Evolutionary conservation across 2,329 filamentous ascomycete genomes (phyloP).

Genomic region (Phialemoniopsis sp.): DNA sequence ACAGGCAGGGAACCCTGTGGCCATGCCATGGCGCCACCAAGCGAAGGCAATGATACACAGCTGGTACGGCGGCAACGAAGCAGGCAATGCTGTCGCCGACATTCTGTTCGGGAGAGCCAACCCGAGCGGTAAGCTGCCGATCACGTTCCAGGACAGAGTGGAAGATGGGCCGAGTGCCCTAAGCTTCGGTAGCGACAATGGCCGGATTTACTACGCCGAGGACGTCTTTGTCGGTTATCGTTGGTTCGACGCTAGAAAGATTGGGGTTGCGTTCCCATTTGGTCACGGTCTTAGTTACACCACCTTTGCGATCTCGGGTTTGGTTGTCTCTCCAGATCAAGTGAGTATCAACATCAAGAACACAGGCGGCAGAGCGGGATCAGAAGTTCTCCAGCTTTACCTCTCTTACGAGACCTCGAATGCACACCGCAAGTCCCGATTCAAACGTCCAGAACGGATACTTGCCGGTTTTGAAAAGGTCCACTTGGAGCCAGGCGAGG

Average conservation of each 20-base stretch:
- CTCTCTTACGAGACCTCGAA: too few species aligned
- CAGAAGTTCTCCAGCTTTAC: constrained; percentile 24
- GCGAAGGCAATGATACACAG: constrained; percentile 51
- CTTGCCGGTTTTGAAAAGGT: too few species aligned
- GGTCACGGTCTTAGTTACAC: constrained; percentile 80
- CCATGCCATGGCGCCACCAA: constrained; percentile 44
- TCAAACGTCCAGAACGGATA: too few species aligned
- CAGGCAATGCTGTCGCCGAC: constrained; percentile 61
- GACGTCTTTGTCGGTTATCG: constrained; percentile 79
- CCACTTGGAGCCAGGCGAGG: too few species aligned
- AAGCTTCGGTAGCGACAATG: constrained; percentile 68
- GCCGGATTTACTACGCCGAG: constrained; percentile 72
- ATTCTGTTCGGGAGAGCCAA: constrained; percentile 57
- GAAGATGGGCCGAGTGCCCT: constrained; percentile 73
- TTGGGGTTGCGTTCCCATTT: constrained; percentile 68
- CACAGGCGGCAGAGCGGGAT: constrained; percentile 16
- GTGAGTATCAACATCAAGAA: constrained; percentile 40
- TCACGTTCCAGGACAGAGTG: constrained; percentile 64
- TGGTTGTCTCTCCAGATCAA: constrained; percentile 3
- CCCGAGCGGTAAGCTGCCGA: constrained; percentile 68
- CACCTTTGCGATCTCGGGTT: constrained; percentile 46
- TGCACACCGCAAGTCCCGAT: too few species aligned
- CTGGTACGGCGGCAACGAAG: constrained; percentile 64
- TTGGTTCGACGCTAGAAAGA: constrained; percentile 70
- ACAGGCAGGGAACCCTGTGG: constrained; percentile 55